Base-by-base conservation (phyloP, 805 yeast species). In the Schwanniomyces occidentalis region DNA sequence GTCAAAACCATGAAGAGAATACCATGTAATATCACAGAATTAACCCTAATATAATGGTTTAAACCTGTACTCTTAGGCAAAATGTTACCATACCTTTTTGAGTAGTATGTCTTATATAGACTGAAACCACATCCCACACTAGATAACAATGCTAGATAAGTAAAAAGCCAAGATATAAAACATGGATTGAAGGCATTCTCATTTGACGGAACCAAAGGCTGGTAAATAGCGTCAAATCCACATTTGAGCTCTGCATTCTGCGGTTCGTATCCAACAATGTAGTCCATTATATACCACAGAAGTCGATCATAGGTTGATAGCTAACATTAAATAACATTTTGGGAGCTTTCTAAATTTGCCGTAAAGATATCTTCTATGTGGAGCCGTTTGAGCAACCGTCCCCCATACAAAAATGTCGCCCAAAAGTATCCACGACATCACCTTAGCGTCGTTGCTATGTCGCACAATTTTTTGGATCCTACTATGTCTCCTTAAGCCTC, bases 171-270 rank as follows among this genome's bases (percentile, higher is more conserved):
- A 3, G 52, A 35, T 10, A 62, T 15, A 32, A 62, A 61, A 37
- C 65, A 61, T 6, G 68, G 69, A 28, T 61, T 61, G 44, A 62
- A 61, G 0, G 69, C 61, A 37, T 62, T 62, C 12, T 48, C 61
- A 14, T 48, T 35, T 10, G 43, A 35, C 4, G 58, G 51, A 3
- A 49, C 53, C 32, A 61, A 48, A 7, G 57, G 58, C 10, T 41
- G 47, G 14, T 39, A 35, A 16, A 42, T n/a, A 4, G 42, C 33
- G 4, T 22, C 6, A 20, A 31, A 8, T 3, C 46, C 49, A 32
- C 52, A 45, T 6, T 24, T n/a, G n/a, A 35, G 13, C 12, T 15
- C 19, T 12, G 30, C 28, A 23, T 35, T 6, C 27, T 34, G 21
- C 22, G 13, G 14, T 16, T 27, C 21, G 10, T 16, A 10, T 27